Evolutionary conservation across 2,329 filamentous ascomycete species (phyloP), one percentile per base, ranked within the genome.

Genomic region (Chlorencoelia australis): DNA sequence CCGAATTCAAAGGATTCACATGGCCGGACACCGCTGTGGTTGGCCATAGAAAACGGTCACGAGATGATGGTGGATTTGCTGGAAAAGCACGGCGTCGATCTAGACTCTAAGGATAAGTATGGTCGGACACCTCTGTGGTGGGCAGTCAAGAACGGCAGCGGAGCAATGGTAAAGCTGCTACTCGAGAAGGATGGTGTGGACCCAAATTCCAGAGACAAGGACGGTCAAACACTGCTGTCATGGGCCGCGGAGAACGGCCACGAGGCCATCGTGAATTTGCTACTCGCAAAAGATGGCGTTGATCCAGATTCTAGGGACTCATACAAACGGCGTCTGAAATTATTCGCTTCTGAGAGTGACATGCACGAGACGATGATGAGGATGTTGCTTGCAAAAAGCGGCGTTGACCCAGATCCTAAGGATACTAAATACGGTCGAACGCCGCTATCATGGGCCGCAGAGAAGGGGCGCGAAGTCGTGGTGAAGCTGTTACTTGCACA

Each of bases 131-230:
- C 27, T 8, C 9, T 30, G 3, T 16, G 11, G 9, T 27, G n/a
- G n/a, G 22, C 22, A 11, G 7, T 18, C 7, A 0, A 33, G 14
- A 20, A 9, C 8, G 37, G 28, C 7, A 14, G 31, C 11, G 30
- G 26, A 16, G 7, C 15, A 2, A 13, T 35, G 0, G 3, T 40
- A 6, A 22, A 33, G 10, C 6, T 32, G 5, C 14, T 40, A 4
- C 28, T 37, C 18, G 35, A 37, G 28, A 42, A 24, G 34, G 45
- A 33, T 6, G 6, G 6, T 7, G 21, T 19, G 10, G 29, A 43
- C 3, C 14, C 47, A 4, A 30, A 45, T 17, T 36, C 33, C 4
- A 33, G 34, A 22, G 45, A 43, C 25, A 13, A 38, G 7, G 1
- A 30, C 10, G 20, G 29, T 10, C 30, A 30, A 31, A 13, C 34